Conservation (phyloP, 345 rosid genomes). For the Melaleuca alternifolia region DNA sequence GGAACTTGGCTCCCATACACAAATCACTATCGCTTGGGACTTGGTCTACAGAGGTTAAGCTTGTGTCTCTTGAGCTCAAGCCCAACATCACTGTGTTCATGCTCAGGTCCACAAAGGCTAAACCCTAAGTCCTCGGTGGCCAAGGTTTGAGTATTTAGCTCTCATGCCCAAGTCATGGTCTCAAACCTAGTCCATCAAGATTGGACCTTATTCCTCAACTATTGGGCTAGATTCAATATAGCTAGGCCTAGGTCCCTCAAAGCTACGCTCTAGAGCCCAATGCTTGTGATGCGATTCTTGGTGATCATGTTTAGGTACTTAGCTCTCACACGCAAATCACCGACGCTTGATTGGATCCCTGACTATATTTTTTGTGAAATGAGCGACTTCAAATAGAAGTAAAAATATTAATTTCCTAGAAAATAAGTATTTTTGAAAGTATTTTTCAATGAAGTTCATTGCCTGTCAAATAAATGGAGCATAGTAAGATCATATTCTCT, state of each 20-base stretch:
- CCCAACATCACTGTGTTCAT: accelerated
- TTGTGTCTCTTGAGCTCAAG: not conserved
- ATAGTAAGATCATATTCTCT: not conserved
- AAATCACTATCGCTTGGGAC: accelerated
- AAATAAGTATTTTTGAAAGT: not conserved
- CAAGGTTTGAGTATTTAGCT: accelerated
- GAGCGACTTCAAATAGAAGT: no score
- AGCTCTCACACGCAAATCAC: not conserved
- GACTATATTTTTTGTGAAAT: no score
- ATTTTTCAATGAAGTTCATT: not conserved
- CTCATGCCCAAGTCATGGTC: accelerated
- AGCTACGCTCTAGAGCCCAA: not conserved
- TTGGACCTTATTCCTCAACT: not conserved
- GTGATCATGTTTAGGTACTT: accelerated
- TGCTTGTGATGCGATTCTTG: accelerated
- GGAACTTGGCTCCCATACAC: not conserved
- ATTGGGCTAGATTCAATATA: accelerated
- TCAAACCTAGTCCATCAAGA: accelerated
- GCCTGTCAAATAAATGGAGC: not conserved
- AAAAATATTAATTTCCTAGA: no score
- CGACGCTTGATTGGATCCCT: no score
- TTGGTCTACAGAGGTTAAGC: not conserved
- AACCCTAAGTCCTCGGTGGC: not conserved
- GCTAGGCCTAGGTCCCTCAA: accelerated
- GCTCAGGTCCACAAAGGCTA: no score